Base-by-base conservation (phyloP, 2,329 filamentous ascomycete species). In the Cercospora zeae-maydis region DNA sequence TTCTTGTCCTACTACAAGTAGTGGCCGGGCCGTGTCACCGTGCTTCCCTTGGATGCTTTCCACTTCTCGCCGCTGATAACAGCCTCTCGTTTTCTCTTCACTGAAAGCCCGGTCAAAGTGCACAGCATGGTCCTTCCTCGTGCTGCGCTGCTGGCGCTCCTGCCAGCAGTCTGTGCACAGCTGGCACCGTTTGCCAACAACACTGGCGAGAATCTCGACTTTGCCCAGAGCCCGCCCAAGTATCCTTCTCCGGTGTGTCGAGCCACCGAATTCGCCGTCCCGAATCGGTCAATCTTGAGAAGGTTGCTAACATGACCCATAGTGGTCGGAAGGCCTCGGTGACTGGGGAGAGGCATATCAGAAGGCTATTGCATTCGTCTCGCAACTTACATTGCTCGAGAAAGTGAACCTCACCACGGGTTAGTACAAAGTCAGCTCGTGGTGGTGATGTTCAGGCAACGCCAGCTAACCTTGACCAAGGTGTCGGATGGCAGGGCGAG, bases 361-460 rank as follows among this genome's bases (percentile, higher is more conserved):
- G 19, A 88, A 89, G 75, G 93, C 93, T 1, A 86, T 85, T 69
- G 85, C 82, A 2, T 93, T 96, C 71, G 92, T 97, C 51, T 89
- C 88, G 9, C 87, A 92, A 74, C 78, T 96, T 77, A 96, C 92
- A 0, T 82, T 96, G 36, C 74, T 87, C 10, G 93, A 97, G 76
- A 97, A 96, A 80, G 92, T 98, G 77, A 98, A 98, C 76, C 76
- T 99, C 67, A 98, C 93, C 2, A 97, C 93, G 1, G 54, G 57
- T 52, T 21, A 30, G 30, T 31, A 52, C 21, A n/a, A 11, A 19
- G 13, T 13, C 24, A 31, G 24, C 6, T 21, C 39, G 39, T 11
- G 16, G 10, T 45, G 39, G 39, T 45, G 39, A 45, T 45, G 10
- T 19, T 4, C 8, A 54, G 33, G 14, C 49, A 19, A 13, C 24